Conservation (phyloP, 352 stramenopile species). For the Plasmopara muralis region DNA sequence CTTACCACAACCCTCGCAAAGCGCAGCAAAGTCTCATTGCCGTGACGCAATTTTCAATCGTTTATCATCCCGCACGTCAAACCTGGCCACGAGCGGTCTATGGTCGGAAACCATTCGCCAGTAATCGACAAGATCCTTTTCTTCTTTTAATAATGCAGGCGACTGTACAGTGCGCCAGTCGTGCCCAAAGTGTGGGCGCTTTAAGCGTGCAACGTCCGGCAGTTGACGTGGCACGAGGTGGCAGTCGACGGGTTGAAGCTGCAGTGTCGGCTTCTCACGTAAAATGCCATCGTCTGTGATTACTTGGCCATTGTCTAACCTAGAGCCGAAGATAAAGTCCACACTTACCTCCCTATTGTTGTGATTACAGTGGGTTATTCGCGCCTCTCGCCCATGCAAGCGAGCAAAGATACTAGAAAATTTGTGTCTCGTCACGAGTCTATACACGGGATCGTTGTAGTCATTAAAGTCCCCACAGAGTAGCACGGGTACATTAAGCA, state of each 20-base stretch:
- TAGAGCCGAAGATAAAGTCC: slow-evolving; percentile 79
- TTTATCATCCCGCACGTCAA: slow-evolving; percentile 36
- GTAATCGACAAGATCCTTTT: slow-evolving; percentile 70
- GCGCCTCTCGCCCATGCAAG: slow-evolving; percentile 66
- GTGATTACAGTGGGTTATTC: slow-evolving; percentile 85
- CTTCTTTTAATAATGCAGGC: slow-evolving; percentile 38
- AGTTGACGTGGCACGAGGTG: slow-evolving; percentile 59
- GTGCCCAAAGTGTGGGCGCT: slow-evolving; percentile 69
- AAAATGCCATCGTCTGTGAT: neutral
- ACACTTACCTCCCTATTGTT: slow-evolving; percentile 85
- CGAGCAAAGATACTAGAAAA: slow-evolving; percentile 72
- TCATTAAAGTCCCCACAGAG: slow-evolving; percentile 87
- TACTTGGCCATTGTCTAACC: slow-evolving; percentile 21
- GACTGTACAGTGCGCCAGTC: slow-evolving; percentile 47
- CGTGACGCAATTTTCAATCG: neutral
- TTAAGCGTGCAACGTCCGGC: slow-evolving; percentile 58
- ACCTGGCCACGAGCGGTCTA: slow-evolving; percentile 56
- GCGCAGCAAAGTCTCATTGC: no score
- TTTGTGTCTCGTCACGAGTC: slow-evolving; percentile 61
- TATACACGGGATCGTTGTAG: slow-evolving; percentile 76
- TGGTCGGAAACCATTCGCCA: slow-evolving; percentile 81
- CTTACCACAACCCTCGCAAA: no score
- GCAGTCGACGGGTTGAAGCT: slow-evolving; percentile 49
- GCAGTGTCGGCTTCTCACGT: slow-evolving; percentile 18
- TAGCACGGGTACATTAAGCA: slow-evolving; percentile 65